Base-by-base conservation (phyloP, 2,329 filamentous ascomycete genomes). In the Clarireedia monteithiana region DNA sequence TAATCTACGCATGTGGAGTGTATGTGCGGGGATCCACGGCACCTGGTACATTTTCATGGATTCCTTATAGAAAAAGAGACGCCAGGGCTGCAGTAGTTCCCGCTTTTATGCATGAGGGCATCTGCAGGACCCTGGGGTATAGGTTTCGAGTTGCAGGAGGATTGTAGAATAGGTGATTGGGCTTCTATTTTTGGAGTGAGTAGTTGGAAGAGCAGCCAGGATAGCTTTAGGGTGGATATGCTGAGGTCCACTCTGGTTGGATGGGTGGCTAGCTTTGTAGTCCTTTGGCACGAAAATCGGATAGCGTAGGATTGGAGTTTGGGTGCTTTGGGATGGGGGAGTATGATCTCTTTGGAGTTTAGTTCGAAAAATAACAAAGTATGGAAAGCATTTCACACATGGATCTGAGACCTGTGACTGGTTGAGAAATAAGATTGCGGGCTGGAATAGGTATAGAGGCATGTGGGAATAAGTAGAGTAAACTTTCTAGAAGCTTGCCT, bases 11-110 rank as follows among this genome's bases (percentile, higher is more conserved):
- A 34, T 12, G 23, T 46, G 51, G 53, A 45, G 53, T 46, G 27
- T 54, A 49, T 52, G 60, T 48, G 40, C 46, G 34, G 54, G 56
- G 47, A 45, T 48, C 38, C 40, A 47, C 26, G 34, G 52, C 27
- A 38, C 52, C 46, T 46, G 52, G 27, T 42, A 47, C 40, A 55
- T 12, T 49, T 34, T 27, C 34, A 39, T 40, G 44, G 26, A 40
- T 47, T 39, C 30, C 34, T 46, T 23, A 15, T 44, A 20, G 40
- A 44, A n/a, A 47, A 47, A 55, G 47, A 50, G 47, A 52, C 55
- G 55, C 51, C 58, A 59, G 58, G 55, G 58, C 51, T 58, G 56
- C 55, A 59, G 56, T 55, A 55, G 55, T 38, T 57, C 46, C 50
- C 46, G 45, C 50, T 45, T 40, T 51, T 46, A 47, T 44, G 50